Evolutionary conservation across 2,329 filamentous ascomycete genomes (phyloP).

Genomic region (Dryadomyces quercus-mongolicae): DNA sequence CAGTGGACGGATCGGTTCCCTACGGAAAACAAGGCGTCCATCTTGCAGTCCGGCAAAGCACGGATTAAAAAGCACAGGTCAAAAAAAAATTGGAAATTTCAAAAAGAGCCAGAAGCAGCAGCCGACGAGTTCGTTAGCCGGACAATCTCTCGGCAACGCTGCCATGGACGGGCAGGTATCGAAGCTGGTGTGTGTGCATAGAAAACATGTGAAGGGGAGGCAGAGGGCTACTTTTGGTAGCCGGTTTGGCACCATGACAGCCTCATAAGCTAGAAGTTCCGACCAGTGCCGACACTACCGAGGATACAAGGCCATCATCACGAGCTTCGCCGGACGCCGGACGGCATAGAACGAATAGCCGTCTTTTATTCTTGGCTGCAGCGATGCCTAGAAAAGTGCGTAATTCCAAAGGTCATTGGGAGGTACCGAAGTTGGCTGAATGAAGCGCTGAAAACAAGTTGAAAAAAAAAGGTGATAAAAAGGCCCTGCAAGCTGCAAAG

Average conservation of each 20-base stretch:
- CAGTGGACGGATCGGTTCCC: background rate
- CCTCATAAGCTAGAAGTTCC: background rate
- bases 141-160: background rate
- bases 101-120: background rate
- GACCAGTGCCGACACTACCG: background rate
- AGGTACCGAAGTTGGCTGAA: too few species aligned
- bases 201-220: background rate
- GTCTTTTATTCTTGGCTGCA: too few species aligned
- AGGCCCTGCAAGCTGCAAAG: too few species aligned
- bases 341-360: background rate
- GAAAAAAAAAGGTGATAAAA: too few species aligned
- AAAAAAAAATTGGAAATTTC: conserved; percentile 4
- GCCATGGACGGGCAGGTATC: background rate
- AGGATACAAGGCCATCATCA: background rate
- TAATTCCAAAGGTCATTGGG: too few species aligned
- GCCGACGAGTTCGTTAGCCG: too few species aligned
- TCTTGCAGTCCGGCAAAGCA: background rate
- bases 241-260: background rate
- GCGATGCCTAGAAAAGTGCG: too few species aligned
- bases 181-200: background rate
- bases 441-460: too few species aligned
- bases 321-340: background rate
- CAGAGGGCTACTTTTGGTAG: background rate
- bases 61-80: background rate
- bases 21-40: background rate